phyloP scores from a whole-genome alignment of 2,329 filamentous ascomycete species.

The Lecanosticta acicola region DNA sequence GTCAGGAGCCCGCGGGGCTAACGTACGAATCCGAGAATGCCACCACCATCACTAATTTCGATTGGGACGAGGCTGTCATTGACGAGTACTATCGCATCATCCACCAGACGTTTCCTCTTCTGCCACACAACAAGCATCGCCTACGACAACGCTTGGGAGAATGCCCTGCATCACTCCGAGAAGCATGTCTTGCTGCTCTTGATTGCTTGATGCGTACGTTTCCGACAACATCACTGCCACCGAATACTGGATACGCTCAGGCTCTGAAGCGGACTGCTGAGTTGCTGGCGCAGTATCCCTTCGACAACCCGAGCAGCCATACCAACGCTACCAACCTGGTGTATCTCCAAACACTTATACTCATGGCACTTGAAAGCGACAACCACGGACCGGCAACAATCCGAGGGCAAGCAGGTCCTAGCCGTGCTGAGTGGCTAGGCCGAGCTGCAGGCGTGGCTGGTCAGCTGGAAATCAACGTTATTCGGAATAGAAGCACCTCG shows the following conservation, averaged over 20 bases:
- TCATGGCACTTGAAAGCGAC: slow-evolving; percentile 62
- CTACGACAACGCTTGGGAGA: slow-evolving; percentile 53
- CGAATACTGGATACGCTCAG: slow-evolving; percentile 32
- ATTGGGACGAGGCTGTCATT: slow-evolving; percentile 44
- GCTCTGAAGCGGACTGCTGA: slow-evolving; percentile 40
- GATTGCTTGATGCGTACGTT: slow-evolving; percentile 55
- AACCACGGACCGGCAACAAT: slow-evolving; percentile 46
- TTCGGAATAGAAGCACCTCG: slow-evolving; percentile 38
- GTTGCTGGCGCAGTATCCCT: slow-evolving; percentile 41
- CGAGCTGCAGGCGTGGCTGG: slow-evolving; percentile 62
- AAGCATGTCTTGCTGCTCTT: slow-evolving; percentile 61
- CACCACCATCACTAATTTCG: slow-evolving; percentile 29
- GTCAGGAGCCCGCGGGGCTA: slow-evolving; percentile 26
- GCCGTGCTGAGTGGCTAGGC: slow-evolving; percentile 54
- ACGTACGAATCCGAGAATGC: slow-evolving; percentile 25
- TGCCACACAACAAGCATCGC: slow-evolving; percentile 54
- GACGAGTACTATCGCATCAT: slow-evolving; percentile 57
- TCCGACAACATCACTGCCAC: slow-evolving; percentile 34
- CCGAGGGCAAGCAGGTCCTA: slow-evolving; percentile 43
- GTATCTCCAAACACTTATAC: slow-evolving; percentile 61
- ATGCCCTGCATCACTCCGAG: slow-evolving; percentile 53
- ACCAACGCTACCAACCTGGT: slow-evolving; percentile 44
- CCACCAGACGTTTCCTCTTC: slow-evolving; percentile 62
- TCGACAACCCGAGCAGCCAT: slow-evolving; percentile 39
- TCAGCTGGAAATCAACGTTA: slow-evolving; percentile 55